Evolutionary conservation across 2,329 filamentous ascomycete species (phyloP), one percentile per base, ranked within the genome.

Genomic region (Colletotrichum sp.): DNA sequence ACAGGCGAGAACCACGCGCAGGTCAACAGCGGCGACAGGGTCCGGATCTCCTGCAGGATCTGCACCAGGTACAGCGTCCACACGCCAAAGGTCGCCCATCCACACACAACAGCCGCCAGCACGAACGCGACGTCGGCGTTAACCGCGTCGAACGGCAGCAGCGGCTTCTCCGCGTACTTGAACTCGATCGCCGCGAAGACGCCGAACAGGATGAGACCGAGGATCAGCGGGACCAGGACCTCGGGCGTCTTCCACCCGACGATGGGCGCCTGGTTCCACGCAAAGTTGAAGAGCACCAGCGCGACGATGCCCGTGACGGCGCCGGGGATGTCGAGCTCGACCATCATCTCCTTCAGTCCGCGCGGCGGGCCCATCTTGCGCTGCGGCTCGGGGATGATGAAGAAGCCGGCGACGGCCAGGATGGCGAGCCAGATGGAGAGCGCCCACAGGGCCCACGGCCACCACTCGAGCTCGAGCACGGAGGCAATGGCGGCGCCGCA

Each of bases 221-320:
- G 76, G 49, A 93, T 88, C 1, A 95, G 84, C 1, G 90, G 83
- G 0, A 89, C 84, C 75, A 90, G 89, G n/a, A 92, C 86, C 71
- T 91, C 91, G 0, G 90, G 85, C 8, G 86, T 85, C 2, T 83
- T 78, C 92, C 92, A 94, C 3, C 91, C 91, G 3, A 88, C 89
- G 0, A 90, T 85, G 0, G 91, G 88, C 0, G 90, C 92, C 80
- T 94, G 92, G 75, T 93, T 94, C 91, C 91, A 93, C 1, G 92
- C 90, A 78, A 94, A 91, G 80, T 93, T 93, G 83, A 94, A 88
- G 21, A 94, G 85, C 0, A 93, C 86, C 28, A 94, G 84, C 0
- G 88, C 89, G 0, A 86, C 84, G 21, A 93, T 86, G 2, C 92
- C 92, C 1, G 84, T 79, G 1, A 83, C 36, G 0, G 84, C 85